These are phyloP conservation scores for Kuraishia cidri DNA, from an alignment of 805 yeast species.

Conservation along the genomic window DNA sequence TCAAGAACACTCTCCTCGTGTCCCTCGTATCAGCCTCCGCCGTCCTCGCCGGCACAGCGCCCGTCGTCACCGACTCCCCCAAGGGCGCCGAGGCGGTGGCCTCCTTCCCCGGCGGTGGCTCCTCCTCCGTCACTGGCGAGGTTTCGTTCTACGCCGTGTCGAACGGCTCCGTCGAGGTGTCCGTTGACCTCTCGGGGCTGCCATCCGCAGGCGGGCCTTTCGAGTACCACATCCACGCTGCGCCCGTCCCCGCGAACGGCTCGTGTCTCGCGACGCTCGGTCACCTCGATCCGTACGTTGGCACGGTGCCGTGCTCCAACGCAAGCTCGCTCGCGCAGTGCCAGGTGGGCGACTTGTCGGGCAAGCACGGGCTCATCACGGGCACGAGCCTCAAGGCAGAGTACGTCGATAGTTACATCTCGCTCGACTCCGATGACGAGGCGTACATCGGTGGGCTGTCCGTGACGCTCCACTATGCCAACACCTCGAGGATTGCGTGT, in stretches of 20 bases:
- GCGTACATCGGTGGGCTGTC: slow-evolving; percentile 55
- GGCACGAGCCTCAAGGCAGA: slow-evolving; percentile 58
- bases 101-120: too few species aligned
- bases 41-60: too few species aligned
- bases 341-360: slow-evolving; percentile 69
- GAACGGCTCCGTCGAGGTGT: slow-evolving; percentile 55
- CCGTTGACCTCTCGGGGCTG: slow-evolving; percentile 61
- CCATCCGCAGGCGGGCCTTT: slow-evolving; percentile 64
- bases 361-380: slow-evolving; percentile 68
- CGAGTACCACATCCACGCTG: slow-evolving; percentile 58
- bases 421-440: slow-evolving; percentile 44
- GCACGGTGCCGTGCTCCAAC: slow-evolving; percentile 35
- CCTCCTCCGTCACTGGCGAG: too few species aligned
- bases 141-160: slow-evolving; percentile 50
- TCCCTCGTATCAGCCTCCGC: too few species aligned
- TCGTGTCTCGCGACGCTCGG: slow-evolving; percentile 45
- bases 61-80: too few species aligned
- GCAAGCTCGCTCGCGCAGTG: slow-evolving; percentile 49
- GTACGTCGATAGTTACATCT: slow-evolving; percentile 57
- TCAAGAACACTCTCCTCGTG: too few species aligned
- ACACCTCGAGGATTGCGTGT: slow-evolving; percentile 52
- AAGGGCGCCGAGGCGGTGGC: too few species aligned
- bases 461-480: slow-evolving; percentile 45
- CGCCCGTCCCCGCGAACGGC: slow-evolving; percentile 37
- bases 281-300: slow-evolving; percentile 54